These are phyloP conservation scores for Bruguiera hainesii DNA, from an alignment of 441 rosid genomes.

Conservation along the genomic window DNA sequence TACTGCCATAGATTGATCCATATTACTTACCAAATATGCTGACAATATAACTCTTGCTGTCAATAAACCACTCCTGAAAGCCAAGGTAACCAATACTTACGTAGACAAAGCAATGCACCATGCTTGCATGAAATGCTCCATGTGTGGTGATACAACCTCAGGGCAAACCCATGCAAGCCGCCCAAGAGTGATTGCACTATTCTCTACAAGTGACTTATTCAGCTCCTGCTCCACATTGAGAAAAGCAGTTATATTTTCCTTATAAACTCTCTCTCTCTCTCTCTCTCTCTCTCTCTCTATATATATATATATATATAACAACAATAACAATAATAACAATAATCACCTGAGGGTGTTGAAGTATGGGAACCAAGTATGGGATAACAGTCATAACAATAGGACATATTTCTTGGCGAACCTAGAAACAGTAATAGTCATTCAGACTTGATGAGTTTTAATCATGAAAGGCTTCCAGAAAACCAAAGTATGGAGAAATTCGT, in stretches of 20 bases:
- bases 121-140: conserved; percentile 92
- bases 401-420: conserved; percentile 92
- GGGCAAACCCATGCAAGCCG: conserved; percentile 99
- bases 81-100: conserved; percentile 33
- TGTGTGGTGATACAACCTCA: conserved; percentile 82
- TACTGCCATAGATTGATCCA: conserved; percentile 44
- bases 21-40: not conserved
- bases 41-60: not conserved
- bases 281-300: not conserved
- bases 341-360: conserved; percentile 80
- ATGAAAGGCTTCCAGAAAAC: too few relatives aligned
- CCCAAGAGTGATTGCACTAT: conserved; percentile 96
- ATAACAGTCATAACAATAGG: conserved; percentile 81
- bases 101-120: conserved; percentile 82
- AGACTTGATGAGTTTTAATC: not conserved
- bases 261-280: not conserved
- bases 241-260: conserved; percentile 4
- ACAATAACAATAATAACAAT: not conserved
- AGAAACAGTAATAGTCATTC: conserved; percentile 23
- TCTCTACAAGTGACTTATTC: conserved; percentile 82
- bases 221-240: conserved; percentile 55
- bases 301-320: not conserved
- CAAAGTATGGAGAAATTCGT: not conserved
- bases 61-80: conserved; percentile 2
- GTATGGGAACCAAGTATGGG: conserved; percentile 71